A percentile compares a stretch with the other conserved stretches of the same genome.
These are phyloP conservation scores for Holtermanniella nyarrowii DNA, from an alignment of 768 basidiomycete species.

Conservation along the genomic window DNA sequence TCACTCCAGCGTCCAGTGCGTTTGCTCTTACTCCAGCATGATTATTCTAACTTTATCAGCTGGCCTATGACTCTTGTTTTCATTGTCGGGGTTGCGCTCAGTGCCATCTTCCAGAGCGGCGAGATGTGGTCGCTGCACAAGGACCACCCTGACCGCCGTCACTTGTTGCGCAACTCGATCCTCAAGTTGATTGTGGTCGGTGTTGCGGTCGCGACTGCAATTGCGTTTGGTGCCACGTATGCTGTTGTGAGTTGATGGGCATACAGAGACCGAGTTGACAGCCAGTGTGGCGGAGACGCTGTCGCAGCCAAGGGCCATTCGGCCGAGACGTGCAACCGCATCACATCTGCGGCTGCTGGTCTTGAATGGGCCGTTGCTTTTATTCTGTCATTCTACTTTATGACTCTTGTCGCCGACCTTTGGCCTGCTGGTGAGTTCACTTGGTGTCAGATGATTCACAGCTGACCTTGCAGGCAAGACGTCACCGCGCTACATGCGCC, in stretches of 20 bases:
- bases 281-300: constrained; percentile 23
- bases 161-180: constrained; percentile 39
- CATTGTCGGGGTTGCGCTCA: constrained; percentile 40
- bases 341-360: constrained; percentile 37
- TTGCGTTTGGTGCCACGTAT: constrained; percentile 41
- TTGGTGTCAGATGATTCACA: constrained; percentile 4
- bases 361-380: constrained; percentile 42
- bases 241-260: constrained; percentile 10
- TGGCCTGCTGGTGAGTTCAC: constrained; percentile 36
- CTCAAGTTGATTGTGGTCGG: constrained; percentile 40
- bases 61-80: constrained; percentile 39
- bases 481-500: constrained; percentile 37
- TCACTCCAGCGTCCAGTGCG: constrained; percentile 32
- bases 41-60: neutral
- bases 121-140: constrained; percentile 41
- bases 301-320: constrained; percentile 8
- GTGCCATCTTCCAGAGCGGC: constrained; percentile 40
- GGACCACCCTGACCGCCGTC: constrained; percentile 40
- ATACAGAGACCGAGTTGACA: neutral
- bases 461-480: constrained; percentile 28
- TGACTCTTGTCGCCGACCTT: constrained; percentile 41
- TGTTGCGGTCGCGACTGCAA: constrained; percentile 36
- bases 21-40: neutral
- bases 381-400: constrained; percentile 38
- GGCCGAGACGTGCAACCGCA: constrained; percentile 28